Evolutionary conservation across 2,329 filamentous ascomycete genomes (phyloP).

Genomic region (Colletotrichum gigasporum): DNA sequence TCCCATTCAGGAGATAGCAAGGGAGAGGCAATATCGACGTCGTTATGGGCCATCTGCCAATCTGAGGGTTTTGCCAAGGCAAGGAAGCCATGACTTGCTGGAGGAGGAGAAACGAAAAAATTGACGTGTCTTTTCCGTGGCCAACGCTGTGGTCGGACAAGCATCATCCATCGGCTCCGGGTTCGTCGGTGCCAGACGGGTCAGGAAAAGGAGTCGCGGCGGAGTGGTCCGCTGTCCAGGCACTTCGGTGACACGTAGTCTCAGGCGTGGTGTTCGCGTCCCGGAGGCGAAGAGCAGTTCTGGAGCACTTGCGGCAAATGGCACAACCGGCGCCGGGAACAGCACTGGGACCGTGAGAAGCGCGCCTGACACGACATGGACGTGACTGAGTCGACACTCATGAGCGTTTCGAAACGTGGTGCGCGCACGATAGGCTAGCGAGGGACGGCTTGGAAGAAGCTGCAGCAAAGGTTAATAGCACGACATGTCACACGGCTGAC

Average conservation of each 20-base stretch:
- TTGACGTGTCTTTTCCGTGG: slow-evolving; percentile 23
- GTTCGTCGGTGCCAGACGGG: background rate
- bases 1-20: background rate
- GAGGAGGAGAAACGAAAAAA: background rate
- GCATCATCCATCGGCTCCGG: slow-evolving; percentile 2
- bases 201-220: background rate
- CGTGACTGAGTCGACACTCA: slow-evolving; percentile 3
- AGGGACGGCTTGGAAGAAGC: background rate
- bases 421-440: slow-evolving; percentile 17
- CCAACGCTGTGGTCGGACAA: slow-evolving; percentile 6
- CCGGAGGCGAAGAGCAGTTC: background rate
- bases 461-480: slow-evolving; percentile 32
- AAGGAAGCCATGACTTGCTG: slow-evolving; percentile 21
- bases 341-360: background rate
- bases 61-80: background rate
- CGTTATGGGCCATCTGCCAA: background rate
- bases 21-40: slow-evolving; percentile 9
- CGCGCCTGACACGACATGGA: background rate
- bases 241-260: background rate
- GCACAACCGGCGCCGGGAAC: background rate
- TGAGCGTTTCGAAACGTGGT: slow-evolving; percentile 29
- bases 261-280: background rate
- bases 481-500: slow-evolving; percentile 26
- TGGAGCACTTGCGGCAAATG: too few relatives aligned
- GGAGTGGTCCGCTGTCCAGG: background rate